A percentile compares a stretch with the other conserved stretches of the same genome.
These are phyloP conservation scores for Hypoxylon intermedium DNA, from an alignment of 495 filamentous ascomycete species.

Conservation along the genomic window DNA sequence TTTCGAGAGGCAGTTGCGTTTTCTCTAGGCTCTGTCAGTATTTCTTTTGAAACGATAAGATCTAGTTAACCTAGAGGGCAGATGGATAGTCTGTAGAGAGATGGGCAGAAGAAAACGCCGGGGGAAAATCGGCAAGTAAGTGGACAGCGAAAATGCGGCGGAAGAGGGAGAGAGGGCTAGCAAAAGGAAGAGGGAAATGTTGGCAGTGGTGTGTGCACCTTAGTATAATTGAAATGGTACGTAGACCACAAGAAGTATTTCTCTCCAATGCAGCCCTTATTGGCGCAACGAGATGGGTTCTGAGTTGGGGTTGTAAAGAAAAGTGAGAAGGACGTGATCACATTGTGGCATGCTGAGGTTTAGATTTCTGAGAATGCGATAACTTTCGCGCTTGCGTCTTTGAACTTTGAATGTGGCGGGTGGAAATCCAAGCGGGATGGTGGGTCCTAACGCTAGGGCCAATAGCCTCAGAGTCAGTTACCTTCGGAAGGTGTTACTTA, in stretches of 20 bases:
- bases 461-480: slow-evolving; percentile 7
- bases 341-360: slow-evolving; percentile 37
- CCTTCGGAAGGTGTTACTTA: no score
- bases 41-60: background rate
- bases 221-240: slow-evolving; percentile 3
- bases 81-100: background rate
- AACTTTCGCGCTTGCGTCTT: slow-evolving; percentile 38
- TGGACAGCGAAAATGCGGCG: slow-evolving; percentile 1
- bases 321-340: slow-evolving; percentile 21
- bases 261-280: slow-evolving; percentile 15
- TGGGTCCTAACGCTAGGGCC: slow-evolving; percentile 18
- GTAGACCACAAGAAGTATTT: background rate
- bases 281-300: slow-evolving; percentile 1
- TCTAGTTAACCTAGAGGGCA: background rate
- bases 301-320: slow-evolving; percentile 1
- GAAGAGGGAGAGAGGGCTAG: background rate
- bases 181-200: background rate
- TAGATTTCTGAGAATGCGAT: slow-evolving; percentile 39
- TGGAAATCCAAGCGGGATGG: slow-evolving; percentile 35
- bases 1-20: slow-evolving; percentile 17
- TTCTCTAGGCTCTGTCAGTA: slow-evolving; percentile 13
- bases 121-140: background rate
- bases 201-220: background rate
- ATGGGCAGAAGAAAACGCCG: background rate
- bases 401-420: slow-evolving; percentile 34